These are phyloP conservation scores for Yarrowia sp. DNA, from an alignment of 805 yeast species.

Conservation along the genomic window DNA sequence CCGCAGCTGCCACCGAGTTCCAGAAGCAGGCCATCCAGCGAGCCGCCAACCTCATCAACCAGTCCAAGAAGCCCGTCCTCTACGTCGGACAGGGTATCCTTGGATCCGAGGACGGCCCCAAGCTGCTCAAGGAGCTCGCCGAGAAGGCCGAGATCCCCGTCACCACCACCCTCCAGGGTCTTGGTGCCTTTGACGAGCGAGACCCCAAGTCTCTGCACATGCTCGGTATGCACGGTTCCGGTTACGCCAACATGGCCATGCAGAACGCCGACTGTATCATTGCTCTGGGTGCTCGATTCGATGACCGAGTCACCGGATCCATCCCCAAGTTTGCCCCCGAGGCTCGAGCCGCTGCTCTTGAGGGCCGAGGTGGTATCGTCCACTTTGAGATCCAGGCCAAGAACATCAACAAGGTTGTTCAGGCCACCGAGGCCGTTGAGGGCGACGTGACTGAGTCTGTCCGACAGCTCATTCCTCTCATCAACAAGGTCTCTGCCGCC, in stretches of 20 bases:
- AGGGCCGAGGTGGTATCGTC: slow-evolving; percentile 91
- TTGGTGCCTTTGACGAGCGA: slow-evolving; percentile 92
- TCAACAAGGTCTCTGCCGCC: slow-evolving; percentile 57
- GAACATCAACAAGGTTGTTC: slow-evolving; percentile 95
- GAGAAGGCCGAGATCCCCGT: slow-evolving; percentile 94
- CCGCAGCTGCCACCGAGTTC: slow-evolving; percentile 73
- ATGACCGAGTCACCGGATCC: slow-evolving; percentile 95
- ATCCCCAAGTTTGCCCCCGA: slow-evolving; percentile 90
- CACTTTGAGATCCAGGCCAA: slow-evolving; percentile 97
- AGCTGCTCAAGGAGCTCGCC: slow-evolving; percentile 77
- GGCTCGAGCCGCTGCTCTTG: slow-evolving; percentile 86
- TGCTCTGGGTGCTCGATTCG: slow-evolving; percentile 97
- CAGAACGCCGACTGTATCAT: slow-evolving; percentile 92
- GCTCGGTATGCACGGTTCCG: slow-evolving; percentile 99
- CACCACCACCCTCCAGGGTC: slow-evolving; percentile 91
- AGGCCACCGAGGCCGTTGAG: slow-evolving; percentile 93
- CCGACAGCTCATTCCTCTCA: slow-evolving; percentile 71
- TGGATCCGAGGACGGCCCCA: slow-evolving; percentile 81
- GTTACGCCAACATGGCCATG: slow-evolving; percentile 91
- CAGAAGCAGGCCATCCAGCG: slow-evolving; percentile 75
- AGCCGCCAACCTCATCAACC: slow-evolving; percentile 78
- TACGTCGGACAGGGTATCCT: slow-evolving; percentile 93
- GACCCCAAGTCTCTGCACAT: slow-evolving; percentile 91
- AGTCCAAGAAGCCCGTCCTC: slow-evolving; percentile 84
- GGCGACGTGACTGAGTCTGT: slow-evolving; percentile 91